Evolutionary conservation across 2,329 filamentous ascomycete species (phyloP), one percentile per base, ranked within the genome.

Genomic region (Akanthomyces muscarius): DNA sequence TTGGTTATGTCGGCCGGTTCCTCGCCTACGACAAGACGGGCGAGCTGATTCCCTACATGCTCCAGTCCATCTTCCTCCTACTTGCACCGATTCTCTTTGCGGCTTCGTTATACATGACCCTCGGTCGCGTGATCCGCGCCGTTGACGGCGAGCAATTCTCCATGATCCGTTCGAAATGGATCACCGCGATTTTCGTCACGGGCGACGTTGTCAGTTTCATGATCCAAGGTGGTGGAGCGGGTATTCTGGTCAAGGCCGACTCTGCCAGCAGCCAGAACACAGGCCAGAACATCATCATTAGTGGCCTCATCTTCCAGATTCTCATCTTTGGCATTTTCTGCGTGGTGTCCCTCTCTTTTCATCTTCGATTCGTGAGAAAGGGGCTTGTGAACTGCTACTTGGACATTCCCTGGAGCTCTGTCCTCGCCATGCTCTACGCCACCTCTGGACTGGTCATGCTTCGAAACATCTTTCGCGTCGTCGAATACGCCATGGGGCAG

Each of bases 261-360:
- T 69, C 71, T 42, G 64, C 55, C 47, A 66, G 62, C 52, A 54
- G 51, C 45, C 48, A 65, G 18, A 70, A 78, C 23, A 66, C 72
- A 1, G 81, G 80, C 10, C 71, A 79, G 55, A 75, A 79, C 23
- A 72, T 86, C 61, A 79, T 86, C 25, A 71, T 86, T 8, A 78
- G 68, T 5, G 84, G 85, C 4, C 72, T 88, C 5, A 71, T 81
- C 21, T 69, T 86, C n/a, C 85, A 88, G 66, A 76, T 87, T 16
- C 41, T 81, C 25, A 77, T 83, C 47, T 86, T 87, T 63, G 74
- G 74, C 10, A 71, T 84, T 28, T 87, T 86, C 66, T 71, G 83
- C n/a, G 51, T 77, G 1, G 75, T 77, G 0, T 76, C 80, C 0
- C 63, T 75, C 1, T 64, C 79, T 0, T 84, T 83, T 70, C 78